Conservation (phyloP, 805 yeast genomes). For the Pichia thaimueangensis region DNA sequence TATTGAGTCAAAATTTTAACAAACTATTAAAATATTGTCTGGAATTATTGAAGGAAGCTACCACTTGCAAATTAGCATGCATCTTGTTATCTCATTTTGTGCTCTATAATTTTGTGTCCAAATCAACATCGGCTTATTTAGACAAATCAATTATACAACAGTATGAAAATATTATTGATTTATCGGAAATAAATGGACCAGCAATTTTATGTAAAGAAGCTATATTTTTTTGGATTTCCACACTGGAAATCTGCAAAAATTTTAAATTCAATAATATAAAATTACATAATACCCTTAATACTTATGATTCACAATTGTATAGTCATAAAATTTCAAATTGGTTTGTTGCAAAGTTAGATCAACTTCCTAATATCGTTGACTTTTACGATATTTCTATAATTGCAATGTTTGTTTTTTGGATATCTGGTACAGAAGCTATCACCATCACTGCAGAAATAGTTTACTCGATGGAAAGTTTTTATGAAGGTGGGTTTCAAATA, state of each 20-base stretch:
- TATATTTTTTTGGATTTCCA: constrained; percentile 46
- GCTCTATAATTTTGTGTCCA: constrained; percentile 1
- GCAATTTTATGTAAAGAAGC: constrained; percentile 38
- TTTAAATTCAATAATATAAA: constrained; percentile 28
- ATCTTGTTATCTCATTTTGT: constrained; percentile 21
- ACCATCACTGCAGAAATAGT: neutral
- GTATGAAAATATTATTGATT: constrained; percentile 44
- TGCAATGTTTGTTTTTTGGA: constrained; percentile 14
- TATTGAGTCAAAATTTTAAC: neutral
- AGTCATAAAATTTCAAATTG: constrained; percentile 39
- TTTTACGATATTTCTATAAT: constrained; percentile 1
- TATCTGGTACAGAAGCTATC: neutral
- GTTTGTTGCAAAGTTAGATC: constrained; percentile 25
- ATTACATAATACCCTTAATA: constrained; percentile 16
- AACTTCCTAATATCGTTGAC: neutral
- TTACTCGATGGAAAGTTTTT: neutral
- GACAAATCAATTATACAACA: constrained; percentile 41
- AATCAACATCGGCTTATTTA: neutral
- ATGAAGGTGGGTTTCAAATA: neutral
- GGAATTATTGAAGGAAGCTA: constrained; percentile 31
- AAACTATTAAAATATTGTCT: constrained; percentile 23
- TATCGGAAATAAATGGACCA: constrained; percentile 61
- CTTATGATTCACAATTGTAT: constrained; percentile 13
- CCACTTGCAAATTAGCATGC: constrained; percentile 29
- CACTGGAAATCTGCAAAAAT: constrained; percentile 32